Evolutionary conservation across 495 filamentous ascomycete genomes (phyloP).

Genomic region (Aspergillus kassunensis): DNA sequence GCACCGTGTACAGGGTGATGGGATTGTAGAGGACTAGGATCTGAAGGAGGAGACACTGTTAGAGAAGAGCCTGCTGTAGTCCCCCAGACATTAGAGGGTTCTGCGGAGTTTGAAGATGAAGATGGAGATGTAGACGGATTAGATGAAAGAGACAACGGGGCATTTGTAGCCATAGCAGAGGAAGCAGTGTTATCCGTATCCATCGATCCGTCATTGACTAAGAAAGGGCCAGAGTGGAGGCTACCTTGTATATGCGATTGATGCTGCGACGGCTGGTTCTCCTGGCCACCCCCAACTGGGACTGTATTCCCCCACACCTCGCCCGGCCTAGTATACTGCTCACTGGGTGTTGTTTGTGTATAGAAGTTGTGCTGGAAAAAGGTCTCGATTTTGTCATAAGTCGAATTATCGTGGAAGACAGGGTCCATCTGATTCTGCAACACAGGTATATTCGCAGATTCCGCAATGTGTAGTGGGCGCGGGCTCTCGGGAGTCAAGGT

Average conservation of each 20-base stretch:
- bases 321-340: slow-evolving; percentile 19
- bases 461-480: slow-evolving; percentile 64
- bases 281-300: slow-evolving; percentile 21
- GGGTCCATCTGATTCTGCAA: slow-evolving; percentile 72
- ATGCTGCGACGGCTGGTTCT: slow-evolving; percentile 13
- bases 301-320: slow-evolving; percentile 20
- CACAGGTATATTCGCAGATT: slow-evolving; percentile 66
- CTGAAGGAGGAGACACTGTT: slow-evolving; percentile 28
- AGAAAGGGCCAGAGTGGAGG: slow-evolving; percentile 20
- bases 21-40: slow-evolving; percentile 32
- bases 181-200: slow-evolving; percentile 19
- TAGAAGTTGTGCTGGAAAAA: slow-evolving; percentile 11
- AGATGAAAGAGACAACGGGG: slow-evolving; percentile 6
- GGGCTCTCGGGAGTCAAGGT: slow-evolving; percentile 69
- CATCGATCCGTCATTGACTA: slow-evolving; percentile 13
- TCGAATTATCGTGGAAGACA: slow-evolving; percentile 63
- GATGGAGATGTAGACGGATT: slow-evolving; percentile 5
- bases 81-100: slow-evolving; percentile 4
- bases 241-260: slow-evolving; percentile 25
- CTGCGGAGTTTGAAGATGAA: slow-evolving; percentile 17
- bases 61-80: slow-evolving; percentile 24
- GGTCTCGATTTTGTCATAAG: slow-evolving; percentile 37
- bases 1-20: slow-evolving; percentile 34
- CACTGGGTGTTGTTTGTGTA: slow-evolving; percentile 21
- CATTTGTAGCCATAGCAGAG: slow-evolving; percentile 20